Evolutionary conservation across 768 basidiomycete species (phyloP).

Genomic region (Boletus coccyginus): DNA sequence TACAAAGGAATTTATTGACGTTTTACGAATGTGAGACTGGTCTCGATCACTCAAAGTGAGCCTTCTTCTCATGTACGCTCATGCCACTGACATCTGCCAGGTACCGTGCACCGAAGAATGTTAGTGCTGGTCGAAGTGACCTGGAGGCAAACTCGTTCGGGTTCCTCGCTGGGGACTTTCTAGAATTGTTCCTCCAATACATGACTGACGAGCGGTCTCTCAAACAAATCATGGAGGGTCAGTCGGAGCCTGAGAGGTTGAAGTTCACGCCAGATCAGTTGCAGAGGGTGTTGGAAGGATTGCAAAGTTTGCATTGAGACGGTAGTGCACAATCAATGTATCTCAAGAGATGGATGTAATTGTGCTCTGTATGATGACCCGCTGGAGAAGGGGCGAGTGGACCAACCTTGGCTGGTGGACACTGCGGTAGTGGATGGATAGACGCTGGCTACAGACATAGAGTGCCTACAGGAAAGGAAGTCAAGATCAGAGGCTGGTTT

Average conservation of each 20-base stretch:
- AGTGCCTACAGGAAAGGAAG: too few species aligned
- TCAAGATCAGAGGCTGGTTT: too few species aligned
- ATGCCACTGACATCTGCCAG: slow-evolving; percentile 35
- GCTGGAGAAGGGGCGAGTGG: too few species aligned
- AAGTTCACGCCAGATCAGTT: slow-evolving; percentile 37
- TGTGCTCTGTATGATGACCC: slow-evolving; percentile 3
- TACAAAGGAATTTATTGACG: slow-evolving; percentile 73
- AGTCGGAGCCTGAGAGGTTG: slow-evolving; percentile 57
- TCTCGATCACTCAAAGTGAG: slow-evolving; percentile 59
- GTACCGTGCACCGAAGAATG: slow-evolving; percentile 65
- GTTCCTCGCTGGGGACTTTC: slow-evolving; percentile 86
- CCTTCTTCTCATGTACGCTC: neutral
- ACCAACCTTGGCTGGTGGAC: too few species aligned
- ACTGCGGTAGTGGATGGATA: too few species aligned
- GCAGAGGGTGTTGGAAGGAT: slow-evolving; percentile 22
- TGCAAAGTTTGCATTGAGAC: neutral
- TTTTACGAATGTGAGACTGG: slow-evolving; percentile 53
- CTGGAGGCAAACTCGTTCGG: slow-evolving; percentile 57
- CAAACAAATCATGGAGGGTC: slow-evolving; percentile 55
- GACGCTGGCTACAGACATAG: too few species aligned
- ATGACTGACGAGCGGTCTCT: slow-evolving; percentile 39
- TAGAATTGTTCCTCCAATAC: slow-evolving; percentile 62
- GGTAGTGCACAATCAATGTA: slow-evolving; percentile 8
- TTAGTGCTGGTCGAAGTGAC: slow-evolving; percentile 52
- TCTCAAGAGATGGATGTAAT: slow-evolving; percentile 21